Base-by-base conservation (phyloP, 2,329 filamentous ascomycete species). In the Dichotomopilus funicola region DNA sequence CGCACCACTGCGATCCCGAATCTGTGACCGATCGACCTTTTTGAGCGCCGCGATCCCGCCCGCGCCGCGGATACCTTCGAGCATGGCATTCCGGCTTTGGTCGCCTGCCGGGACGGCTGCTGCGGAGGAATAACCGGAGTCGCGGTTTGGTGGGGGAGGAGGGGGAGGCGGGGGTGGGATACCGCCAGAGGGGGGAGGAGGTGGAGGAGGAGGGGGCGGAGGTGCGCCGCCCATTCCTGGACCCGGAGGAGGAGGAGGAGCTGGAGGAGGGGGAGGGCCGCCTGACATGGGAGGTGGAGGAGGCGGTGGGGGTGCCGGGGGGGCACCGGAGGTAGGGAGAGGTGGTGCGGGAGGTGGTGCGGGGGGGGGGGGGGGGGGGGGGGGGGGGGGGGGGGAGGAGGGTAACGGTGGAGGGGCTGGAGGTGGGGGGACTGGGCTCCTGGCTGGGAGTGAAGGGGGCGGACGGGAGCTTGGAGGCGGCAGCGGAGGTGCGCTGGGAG, bases 1-100 rank as follows among this genome's bases (percentile, higher is more conserved):
- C 33, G 85, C 87, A 4, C 64, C 78, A 70, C 87, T 90, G 60
- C 88, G 79, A 71, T 91, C 87, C 63, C 81, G 76, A 69, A 91
- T 88, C 70, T 89, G 77, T 58, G 66, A 72, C 58, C 83, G 79
- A 60, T 87, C 83, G 36, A 92, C 87, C 72, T 91, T 92, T 72
- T 86, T 90, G 65, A 94, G 77, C 27, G 83, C 75, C 31, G 75
- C 80, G 58, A 87, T 82, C 57, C 84, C 84, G 43, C 84, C 84
- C 11, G 83, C 81, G 50, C 82, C 82, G 60, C 88, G 85, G 60
- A 94, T 94, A 65, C 86, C 82, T 45, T 83, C 86, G 62, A 88
- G 74, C 67, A 89, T 72, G 53, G 82, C 87, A 60, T 76, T 75
- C 63, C 80, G 85, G 57, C 72, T 71, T 51, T 71, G 60, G 40